A percentile compares a stretch with the other conserved stretches of the same genome.
Evolutionary conservation across 208 protist genomes (phyloP).

Genomic region (Trypanosoma cruzi): DNA sequence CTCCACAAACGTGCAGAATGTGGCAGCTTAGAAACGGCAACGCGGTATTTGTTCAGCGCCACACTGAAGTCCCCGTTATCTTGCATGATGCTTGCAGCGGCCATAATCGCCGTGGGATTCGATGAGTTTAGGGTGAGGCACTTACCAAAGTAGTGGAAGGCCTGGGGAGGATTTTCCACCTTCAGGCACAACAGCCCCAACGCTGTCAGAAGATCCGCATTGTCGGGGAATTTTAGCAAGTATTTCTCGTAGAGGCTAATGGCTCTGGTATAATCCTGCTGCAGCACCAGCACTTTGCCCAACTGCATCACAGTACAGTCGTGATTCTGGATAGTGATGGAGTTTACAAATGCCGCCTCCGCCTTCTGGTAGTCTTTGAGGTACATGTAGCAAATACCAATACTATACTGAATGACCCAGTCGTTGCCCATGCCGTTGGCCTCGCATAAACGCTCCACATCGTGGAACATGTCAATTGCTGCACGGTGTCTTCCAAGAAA

Average conservation of each 20-base stretch:
- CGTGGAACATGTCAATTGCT: constrained; percentile 89
- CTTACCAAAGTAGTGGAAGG: constrained; percentile 93
- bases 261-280: constrained; percentile 65
- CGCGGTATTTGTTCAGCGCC: constrained; percentile 95
- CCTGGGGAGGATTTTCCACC: constrained; percentile 67
- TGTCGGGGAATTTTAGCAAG: constrained; percentile 89
- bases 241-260: constrained; percentile 85
- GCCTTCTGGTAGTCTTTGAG: constrained; percentile 73
- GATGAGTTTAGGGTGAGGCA: constrained; percentile 91
- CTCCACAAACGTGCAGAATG: constrained; percentile 97
- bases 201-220: constrained; percentile 92
- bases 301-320: constrained; percentile 93
- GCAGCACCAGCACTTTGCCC: constrained; percentile 75
- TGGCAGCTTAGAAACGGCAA: constrained; percentile 85
- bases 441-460: constrained; percentile 66
- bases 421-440: constrained; percentile 57
- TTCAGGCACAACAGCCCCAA: constrained; percentile 94
- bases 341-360: constrained; percentile 78
- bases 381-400: constrained; percentile 92
- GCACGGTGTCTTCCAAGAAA: constrained; percentile 93
- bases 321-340: constrained; percentile 88
- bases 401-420: constrained; percentile 93
- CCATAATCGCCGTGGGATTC: constrained; percentile 92
- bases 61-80: constrained; percentile 95
- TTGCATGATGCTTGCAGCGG: constrained; percentile 95